Base-by-base conservation (phyloP, 805 yeast genomes). In the Hanseniaspora lachancei region DNA sequence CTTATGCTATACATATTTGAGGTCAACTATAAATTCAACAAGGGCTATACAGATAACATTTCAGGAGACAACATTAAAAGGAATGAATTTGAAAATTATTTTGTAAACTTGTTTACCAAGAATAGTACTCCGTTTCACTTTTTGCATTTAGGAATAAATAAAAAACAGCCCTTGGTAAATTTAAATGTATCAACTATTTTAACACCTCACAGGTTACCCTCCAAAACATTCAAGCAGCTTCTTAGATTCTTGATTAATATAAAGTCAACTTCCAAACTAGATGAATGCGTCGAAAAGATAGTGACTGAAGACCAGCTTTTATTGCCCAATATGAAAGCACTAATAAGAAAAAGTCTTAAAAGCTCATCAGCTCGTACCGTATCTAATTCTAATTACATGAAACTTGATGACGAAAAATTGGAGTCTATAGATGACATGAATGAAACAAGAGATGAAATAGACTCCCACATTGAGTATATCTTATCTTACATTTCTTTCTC, bases 401-500 rank as follows among this genome's bases (percentile, higher is more conserved):
- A 43, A 24, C 16, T 43, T n/a, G 54, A 55, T 36, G 57, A 55
- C 29, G 32, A 49, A 36, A 49, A 49, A 29, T 24, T 49, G 23
- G 57, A 57, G 35, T 64, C 62, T 18, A 65, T 61, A n/a, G 49
- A 58, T 34, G 43, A 60, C 23, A 62, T 55, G 41, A 61, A 47
- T 42, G 60, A 61, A 5, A 50, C 70, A 2, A 60, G 72, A 20
- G 65, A 63, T 6, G 62, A 60, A 29, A 69, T 77, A 15, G 78
- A 76, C 59, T 36, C 58, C 2, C 65, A 66, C 40, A 66, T 75
- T 48, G 75, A 72, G 18, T 64, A 71, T 32, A 65, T 80, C 7
- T 60, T 76, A 20, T 65, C 73, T 40, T 79, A 69, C 62, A 47
- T 78, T 9, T 77, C 82, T 0, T 77, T 81, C 16, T 68, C 81